A percentile compares a stretch with the other conserved stretches of the same genome.
Conservation (phyloP, 2,329 filamentous ascomycete genomes). For the Penicillium paneum region DNA sequence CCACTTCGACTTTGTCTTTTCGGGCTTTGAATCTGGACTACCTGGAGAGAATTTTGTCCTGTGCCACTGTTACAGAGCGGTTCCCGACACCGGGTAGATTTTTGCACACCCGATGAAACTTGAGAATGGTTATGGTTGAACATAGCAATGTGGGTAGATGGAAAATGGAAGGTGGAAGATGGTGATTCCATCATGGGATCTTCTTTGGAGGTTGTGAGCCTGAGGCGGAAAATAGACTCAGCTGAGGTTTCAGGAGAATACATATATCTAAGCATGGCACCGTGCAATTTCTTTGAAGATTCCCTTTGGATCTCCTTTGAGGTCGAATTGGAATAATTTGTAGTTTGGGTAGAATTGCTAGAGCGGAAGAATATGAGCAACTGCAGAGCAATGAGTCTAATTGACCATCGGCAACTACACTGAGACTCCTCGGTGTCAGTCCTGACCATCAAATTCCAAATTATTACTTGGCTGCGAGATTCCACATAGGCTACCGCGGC, state of each 20-base stretch:
- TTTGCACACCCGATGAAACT: not conserved
- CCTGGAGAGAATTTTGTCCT: not conserved
- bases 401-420: not conserved
- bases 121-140: not conserved
- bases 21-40: not conserved
- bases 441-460: not conserved
- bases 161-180: not conserved
- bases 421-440: not conserved
- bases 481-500: not conserved
- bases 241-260: not conserved
- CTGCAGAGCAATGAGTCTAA: not conserved
- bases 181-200: not conserved
- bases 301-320: not conserved
- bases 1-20: not conserved
- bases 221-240: not conserved
- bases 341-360: not conserved
- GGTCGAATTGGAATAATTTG: not conserved
- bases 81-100: not conserved
- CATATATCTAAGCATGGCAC: not conserved
- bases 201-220: not conserved
- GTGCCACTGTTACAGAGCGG: not conserved
- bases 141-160: not conserved
- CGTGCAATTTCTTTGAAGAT: not conserved
- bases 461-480: not conserved
- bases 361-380: not conserved